Evolutionary conservation across 192 early-diverging fungal species (phyloP), one percentile per base, ranked within the genome.

Genomic region (Backusella tuberculispora): DNA sequence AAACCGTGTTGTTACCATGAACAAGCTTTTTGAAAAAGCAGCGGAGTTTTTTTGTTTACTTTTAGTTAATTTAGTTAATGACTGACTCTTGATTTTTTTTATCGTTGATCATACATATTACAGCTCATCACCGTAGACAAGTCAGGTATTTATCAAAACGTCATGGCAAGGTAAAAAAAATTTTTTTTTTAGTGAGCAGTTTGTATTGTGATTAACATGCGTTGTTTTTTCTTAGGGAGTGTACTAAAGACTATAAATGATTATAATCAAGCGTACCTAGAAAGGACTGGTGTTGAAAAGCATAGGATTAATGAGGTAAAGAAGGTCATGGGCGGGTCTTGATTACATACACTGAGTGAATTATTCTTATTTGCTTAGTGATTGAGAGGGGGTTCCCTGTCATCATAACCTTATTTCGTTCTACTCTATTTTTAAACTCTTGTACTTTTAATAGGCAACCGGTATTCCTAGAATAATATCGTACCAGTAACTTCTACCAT

Each of bases 71-170:
- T 56, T 26, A 56, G 21, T 2, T 24, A 8, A 56, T 56, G 10
- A 12, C 21, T 60, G 10, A 26, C 53, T 60, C 53, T 60, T 60
- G 53, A 13, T 60, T 60, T 60, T 60, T 60, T 60, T 56, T 60
- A 53, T 7, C n/a, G 2, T 34, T 34, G 8, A 24, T 21, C 50
- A 10, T 10, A 21, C 7, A 53, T 6, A 21, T 8, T 8, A 8
- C 8, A 21, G 29, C 29, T 34, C 29, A 53, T 12, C 50, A 24
- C 0, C 21, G 3, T 3, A n/a, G 50, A 53, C 21, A 10, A 3
- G 6, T 24, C 21, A 24, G 9, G 4, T 26, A 34, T 34, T 34
- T 34, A 34, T 34, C 29, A 34, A 34, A 34, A 2, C 2, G 2
- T 34, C 29, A 34, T 34, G 29, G 29, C 2, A 34, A 1, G 29